Base-by-base conservation (phyloP, 2,329 filamentous ascomycete genomes). In the Pyrenochaeta sp. region DNA sequence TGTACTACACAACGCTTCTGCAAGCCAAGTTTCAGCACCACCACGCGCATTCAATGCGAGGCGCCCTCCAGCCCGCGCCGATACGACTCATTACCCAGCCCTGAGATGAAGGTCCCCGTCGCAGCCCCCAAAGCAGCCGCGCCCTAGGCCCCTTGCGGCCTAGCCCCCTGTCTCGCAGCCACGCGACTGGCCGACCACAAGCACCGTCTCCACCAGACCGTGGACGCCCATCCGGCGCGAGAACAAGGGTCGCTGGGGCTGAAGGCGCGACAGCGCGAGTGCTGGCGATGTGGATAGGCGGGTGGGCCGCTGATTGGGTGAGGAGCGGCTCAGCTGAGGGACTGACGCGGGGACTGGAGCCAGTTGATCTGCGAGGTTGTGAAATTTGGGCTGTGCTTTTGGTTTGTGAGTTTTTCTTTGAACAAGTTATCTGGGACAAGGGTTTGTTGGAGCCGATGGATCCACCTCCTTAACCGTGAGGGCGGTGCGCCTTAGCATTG, bases 111-210 rank as follows among this genome's bases (percentile, higher is more conserved):
- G 26, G 31, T 37, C 17, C 31, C 41, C 26, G 38, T 32, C 45
- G 27, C 35, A 42, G 45, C 48, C 45, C 48, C 51, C 53, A 49
- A 34, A 41, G 30, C 38, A 41, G 31, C 13, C 17, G 24, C 24
- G 18, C 17, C 17, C 43, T n/a, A 35, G n/a, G 11, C 28, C 35
- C 27, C 19, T 53, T 50, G 34, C 29, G 36, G 39, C 30, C 50
- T 55, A 44, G 47, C 43, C 52, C 64, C 63, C 61, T 61, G 51
- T 44, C 20, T 24, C 54, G 62, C 51, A 61, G 62, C 48, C 26
- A 31, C 43, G 36, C 47, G 44, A 56, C 26, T 32, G 20, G 20
- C 13, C 36, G 13, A 29, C 18, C 41, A 32, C 35, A 36, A 42
- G 27, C 35, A 47, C 20, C 31, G 39, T 24, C 18, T 21, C 26